Base-by-base conservation (phyloP, 805 yeast genomes). In the Candida anglica region DNA sequence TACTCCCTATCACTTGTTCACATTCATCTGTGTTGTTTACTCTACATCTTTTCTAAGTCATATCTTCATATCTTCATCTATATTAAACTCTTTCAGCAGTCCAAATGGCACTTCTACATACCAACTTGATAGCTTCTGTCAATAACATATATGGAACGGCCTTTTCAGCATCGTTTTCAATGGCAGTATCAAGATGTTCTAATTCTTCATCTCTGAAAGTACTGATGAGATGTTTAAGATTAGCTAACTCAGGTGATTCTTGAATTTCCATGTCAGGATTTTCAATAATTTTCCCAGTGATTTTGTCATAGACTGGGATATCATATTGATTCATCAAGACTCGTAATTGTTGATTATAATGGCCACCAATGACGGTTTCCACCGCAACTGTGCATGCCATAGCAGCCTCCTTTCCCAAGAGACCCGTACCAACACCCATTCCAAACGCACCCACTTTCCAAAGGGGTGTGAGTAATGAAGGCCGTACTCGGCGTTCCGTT, bases 331-430 rank as follows among this genome's bases (percentile, higher is more conserved):
- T 81, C 58, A 75, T 73, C 36, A 93, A 66, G 26, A 79, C 77
- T 34, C 98, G 69, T 44, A 93, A 66, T 57, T 93, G 98, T 41
- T 79, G 81, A 54, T 93, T 93, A 60, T 93, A 93, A 56, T 93
- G 98, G 2, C 86, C 85, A 2, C 98, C 98, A 56, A 93, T 93
- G 5, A 93, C 98, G 0, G 98, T 93, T 59, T 93, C 98, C 2
- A 93, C 98, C 0, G 98, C 98, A 40, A 89, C 98, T 0, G 98
- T 93, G 56, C 98, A 93, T 1, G 98, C 98, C 98, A 93, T 93
- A 2, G 98, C 98, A 2, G 96, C 97, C 54, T 91, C 96, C 51
- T 87, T 86, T 13, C 96, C 82, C 42, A 88, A 60, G 34, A 84
- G 47, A 0, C 96, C 97, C 0, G 98, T 93, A 1, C 81, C 83